Evolutionary conservation across 805 yeast species (phyloP).

Genomic region (Wickerhamomyces subpelliculosus): DNA sequence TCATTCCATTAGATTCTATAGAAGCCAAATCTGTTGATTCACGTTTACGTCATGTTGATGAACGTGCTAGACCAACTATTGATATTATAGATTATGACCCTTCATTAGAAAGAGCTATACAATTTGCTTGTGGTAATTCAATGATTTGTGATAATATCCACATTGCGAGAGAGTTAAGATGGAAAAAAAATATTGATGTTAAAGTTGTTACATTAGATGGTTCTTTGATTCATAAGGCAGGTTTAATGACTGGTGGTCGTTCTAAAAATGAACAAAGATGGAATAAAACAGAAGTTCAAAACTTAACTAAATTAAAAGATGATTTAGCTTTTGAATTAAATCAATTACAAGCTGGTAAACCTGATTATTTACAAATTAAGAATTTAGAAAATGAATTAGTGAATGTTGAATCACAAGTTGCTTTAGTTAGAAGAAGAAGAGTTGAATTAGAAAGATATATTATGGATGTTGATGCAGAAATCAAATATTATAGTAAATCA

Average conservation of each 20-base stretch:
- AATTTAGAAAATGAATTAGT: constrained; percentile 49
- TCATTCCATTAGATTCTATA: constrained; percentile 82
- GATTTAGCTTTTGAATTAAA: constrained; percentile 40
- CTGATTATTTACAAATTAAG: constrained; percentile 51
- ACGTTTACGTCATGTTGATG: constrained; percentile 45
- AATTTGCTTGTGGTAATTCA: constrained; percentile 73
- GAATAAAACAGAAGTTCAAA: constrained; percentile 64
- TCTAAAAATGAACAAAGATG: constrained; percentile 48
- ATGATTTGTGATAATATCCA: constrained; percentile 67
- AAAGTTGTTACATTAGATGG: constrained; percentile 83
- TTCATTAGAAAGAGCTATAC: constrained; percentile 66
- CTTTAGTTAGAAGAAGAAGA: constrained; percentile 37
- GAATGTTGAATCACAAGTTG: constrained; percentile 38
- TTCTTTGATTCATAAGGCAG: constrained; percentile 74
- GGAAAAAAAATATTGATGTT: constrained; percentile 51
- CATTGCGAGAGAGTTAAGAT: constrained; percentile 64
- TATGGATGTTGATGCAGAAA: constrained; percentile 41
- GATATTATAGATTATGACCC: constrained; percentile 72
- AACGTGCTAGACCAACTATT: constrained; percentile 54
- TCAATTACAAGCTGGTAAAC: constrained; percentile 36
- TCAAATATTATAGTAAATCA: constrained; percentile 37
- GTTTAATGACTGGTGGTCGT: constrained; percentile 89
- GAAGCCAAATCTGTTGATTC: constrained; percentile 47
- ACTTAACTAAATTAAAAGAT: constrained; percentile 41
- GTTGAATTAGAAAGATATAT: constrained; percentile 37